Evolutionary conservation across 1,284 basidiomycete species (phyloP), one percentile per base, ranked within the genome.

Genomic region (Bjerkandera adusta): DNA sequence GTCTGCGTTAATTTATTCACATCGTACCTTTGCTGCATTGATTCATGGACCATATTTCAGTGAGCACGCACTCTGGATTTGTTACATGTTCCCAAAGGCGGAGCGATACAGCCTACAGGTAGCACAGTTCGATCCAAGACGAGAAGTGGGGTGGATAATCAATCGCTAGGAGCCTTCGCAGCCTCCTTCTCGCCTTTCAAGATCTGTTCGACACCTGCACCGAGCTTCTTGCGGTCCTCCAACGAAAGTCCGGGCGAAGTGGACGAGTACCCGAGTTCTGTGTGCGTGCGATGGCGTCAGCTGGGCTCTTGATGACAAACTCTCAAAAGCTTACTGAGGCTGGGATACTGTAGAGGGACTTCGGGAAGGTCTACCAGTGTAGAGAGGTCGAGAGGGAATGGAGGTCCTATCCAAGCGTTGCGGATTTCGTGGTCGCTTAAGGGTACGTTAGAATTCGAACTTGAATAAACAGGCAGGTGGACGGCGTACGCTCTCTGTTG

Each of bases 311-410:
- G 37, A 21, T 41, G 21, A 20, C 7, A n/a, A n/a, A n/a, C n/a
- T n/a, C n/a, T n/a, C n/a, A 15, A 25, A 16, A 12, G 67, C 78
- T 48, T 58, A 88, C 86, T 80, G 37, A 89, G 70, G 48, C 75
- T 80, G 1, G 78, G 66, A 51, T 89, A 89, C 57, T 89, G 85
- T n/a, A 81, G 53, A 0, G 83, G 85, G n/a, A 86, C 55, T 1
- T 77, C 73, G 34, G 62, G 70, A 38, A 63, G 59, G 16, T 79
- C 46, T 0, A 81, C 77, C 13, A 89, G 71, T 5, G 55, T 65
- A 6, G 73, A 71, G 3, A 86, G 70, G 57, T 89, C 80, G 10
- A 89, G 68, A 4, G 83, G 82, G 63, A 73, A 83, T 1, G 84
- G 64, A 18, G 80, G 75, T 0, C 86, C 85, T 21, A 89, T 75